Conservation (phyloP, 202 grass and related monocot genomes). For the Thinopyrum obtusiflorum region DNA sequence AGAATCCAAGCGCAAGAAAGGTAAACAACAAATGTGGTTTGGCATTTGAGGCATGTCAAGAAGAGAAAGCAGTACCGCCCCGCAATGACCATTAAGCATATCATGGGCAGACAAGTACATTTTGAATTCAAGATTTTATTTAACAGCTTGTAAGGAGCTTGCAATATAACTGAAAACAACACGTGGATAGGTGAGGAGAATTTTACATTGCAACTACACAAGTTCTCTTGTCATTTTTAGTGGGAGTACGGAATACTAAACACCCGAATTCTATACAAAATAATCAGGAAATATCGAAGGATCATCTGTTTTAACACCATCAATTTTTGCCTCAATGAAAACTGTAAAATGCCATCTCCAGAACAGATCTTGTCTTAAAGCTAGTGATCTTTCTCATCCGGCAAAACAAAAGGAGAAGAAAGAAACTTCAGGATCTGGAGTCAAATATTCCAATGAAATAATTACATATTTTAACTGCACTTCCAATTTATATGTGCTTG, state of each 20-base stretch:
- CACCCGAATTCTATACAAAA: background rate
- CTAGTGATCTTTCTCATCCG: background rate
- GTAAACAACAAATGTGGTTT: background rate
- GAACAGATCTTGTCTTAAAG: background rate
- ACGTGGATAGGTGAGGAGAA: background rate
- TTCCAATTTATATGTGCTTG: background rate
- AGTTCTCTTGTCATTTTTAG: background rate
- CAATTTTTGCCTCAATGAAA: background rate
- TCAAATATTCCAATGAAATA: background rate
- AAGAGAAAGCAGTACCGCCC: background rate
- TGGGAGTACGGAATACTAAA: background rate
- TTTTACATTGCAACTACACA: background rate
- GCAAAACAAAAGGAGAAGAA: background rate
- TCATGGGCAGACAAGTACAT: background rate
- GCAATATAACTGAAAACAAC: background rate
- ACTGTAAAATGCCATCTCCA: background rate
- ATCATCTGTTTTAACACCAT: background rate
- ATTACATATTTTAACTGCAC: background rate
- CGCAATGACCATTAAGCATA: background rate
- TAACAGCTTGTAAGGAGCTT: background rate
- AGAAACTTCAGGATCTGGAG: background rate
- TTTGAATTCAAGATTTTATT: background rate
- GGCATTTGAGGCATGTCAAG: constrained; percentile 11
- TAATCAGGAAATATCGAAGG: background rate
- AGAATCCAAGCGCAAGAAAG: background rate